phyloP scores from a whole-genome alignment of 2,329 filamentous ascomycete species.

The Cucurbitaria berberidis region DNA sequence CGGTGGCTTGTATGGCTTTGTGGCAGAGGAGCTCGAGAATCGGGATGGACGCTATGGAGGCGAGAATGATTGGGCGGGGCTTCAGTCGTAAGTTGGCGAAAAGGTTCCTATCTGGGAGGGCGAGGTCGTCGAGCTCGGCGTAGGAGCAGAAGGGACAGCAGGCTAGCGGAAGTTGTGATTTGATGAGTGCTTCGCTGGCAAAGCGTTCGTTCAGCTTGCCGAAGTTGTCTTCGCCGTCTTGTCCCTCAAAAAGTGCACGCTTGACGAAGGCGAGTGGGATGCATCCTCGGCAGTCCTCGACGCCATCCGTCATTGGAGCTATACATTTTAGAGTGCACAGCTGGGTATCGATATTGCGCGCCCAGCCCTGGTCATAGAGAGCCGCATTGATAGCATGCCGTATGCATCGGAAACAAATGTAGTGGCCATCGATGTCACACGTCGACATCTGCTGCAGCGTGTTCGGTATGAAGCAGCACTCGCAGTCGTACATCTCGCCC shows the following conservation, averaged over 20 bases:
- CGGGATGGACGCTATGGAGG: constrained; percentile 36
- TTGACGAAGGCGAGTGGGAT: constrained; percentile 73
- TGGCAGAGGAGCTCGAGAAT: constrained; percentile 41
- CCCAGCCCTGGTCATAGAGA: constrained; percentile 92
- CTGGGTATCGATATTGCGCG: constrained; percentile 74
- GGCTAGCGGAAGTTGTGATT: constrained; percentile 75
- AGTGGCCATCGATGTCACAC: constrained; percentile 72
- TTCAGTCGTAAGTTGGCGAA: constrained; percentile 33
- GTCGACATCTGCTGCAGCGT: constrained; percentile 76
- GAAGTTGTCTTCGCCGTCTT: constrained; percentile 73
- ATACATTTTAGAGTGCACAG: constrained; percentile 81
- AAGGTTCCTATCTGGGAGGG: constrained; percentile 32
- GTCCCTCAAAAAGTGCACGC: constrained; percentile 73
- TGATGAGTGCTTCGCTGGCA: constrained; percentile 75
- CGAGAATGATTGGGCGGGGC: constrained; percentile 39
- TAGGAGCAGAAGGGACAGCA: constrained; percentile 92
- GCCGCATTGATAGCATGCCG: constrained; percentile 83
- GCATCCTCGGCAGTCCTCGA: constrained; percentile 69
- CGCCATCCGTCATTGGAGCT: constrained; percentile 67
- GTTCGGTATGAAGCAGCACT: constrained; percentile 75
- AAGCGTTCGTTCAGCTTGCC: constrained; percentile 79
- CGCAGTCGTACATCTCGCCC: constrained; percentile 68
- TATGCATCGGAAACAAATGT: constrained; percentile 83
- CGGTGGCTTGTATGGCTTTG: constrained; percentile 56
- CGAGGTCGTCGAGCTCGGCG: constrained; percentile 75